Evolutionary conservation across 73 alveolate species (phyloP).

Genomic region (Diophrys sp.): DNA sequence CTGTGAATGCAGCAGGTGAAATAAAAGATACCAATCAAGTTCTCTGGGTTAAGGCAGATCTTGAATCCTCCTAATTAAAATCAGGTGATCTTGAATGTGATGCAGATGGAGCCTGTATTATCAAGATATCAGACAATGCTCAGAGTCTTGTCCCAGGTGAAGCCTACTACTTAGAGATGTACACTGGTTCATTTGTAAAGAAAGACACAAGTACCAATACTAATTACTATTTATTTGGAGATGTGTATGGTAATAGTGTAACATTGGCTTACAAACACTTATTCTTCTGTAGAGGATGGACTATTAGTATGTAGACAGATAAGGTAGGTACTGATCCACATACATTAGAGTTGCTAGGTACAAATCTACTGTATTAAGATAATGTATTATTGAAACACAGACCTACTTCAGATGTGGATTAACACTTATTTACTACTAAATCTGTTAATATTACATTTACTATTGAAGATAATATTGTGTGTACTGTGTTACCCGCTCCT

Average conservation of each 20-base stretch:
- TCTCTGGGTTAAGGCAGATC: background rate
- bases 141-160: conserved; percentile 39
- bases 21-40: background rate
- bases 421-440: background rate
- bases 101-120: conserved; percentile 31
- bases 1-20: background rate
- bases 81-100: conserved; percentile 46
- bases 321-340: background rate
- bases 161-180: conserved; percentile 31
- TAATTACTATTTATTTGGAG: background rate
- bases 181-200: conserved; percentile 33
- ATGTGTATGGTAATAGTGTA: background rate
- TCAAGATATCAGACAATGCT: conserved; percentile 25
- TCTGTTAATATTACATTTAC: background rate
- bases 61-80: conserved; percentile 3
- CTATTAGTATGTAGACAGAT: background rate
- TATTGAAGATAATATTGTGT: background rate
- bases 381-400: background rate
- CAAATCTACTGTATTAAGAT: background rate
- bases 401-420: background rate
- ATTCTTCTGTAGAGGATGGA: conserved; percentile 47
- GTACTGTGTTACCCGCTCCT: conserved; percentile 10
- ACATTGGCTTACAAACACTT: conserved; percentile 25
- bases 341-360: background rate
- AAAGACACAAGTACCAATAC: background rate